phyloP scores from a whole-genome alignment of 2,329 filamentous ascomycete species.

The Talaromyces islandicus region DNA sequence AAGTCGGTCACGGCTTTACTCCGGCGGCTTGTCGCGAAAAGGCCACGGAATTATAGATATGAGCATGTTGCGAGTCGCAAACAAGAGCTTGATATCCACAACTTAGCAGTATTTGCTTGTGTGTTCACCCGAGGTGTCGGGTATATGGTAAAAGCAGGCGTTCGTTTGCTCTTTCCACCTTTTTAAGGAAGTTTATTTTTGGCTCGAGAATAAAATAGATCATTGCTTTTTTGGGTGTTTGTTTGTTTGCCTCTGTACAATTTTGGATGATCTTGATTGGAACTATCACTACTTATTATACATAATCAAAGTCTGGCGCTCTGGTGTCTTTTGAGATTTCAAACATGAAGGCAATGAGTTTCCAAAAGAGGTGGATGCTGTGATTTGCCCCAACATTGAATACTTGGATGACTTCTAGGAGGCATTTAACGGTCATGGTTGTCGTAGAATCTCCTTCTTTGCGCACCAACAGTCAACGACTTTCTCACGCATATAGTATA shows the following conservation, averaged over 20 bases:
- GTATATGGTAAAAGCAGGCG: not conserved
- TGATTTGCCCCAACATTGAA: not conserved
- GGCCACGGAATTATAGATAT: conserved; percentile 53
- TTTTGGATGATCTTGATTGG: not conserved
- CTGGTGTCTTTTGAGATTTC: not conserved
- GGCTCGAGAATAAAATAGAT: not conserved
- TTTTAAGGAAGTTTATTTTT: not conserved
- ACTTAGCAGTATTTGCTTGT: not conserved
- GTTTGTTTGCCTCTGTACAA: conserved; percentile 13
- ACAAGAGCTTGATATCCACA: not conserved
- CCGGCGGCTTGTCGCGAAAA: conserved; percentile 81
- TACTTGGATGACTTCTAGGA: not conserved
- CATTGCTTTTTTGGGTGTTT: conserved; percentile 9
- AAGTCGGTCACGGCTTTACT: conserved; percentile 85
- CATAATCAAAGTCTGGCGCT: not conserved
- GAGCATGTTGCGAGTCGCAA: not conserved
- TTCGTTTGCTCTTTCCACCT: not conserved
- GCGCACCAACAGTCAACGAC: too few relatives aligned
- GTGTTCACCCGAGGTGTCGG: not conserved
- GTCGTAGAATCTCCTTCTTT: not conserved
- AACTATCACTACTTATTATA: not conserved
- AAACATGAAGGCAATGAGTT: not conserved
- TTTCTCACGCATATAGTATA: not conserved
- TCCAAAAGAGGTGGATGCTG: not conserved
- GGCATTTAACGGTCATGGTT: not conserved